phyloP scores from a whole-genome alignment of 192 early-diverging fungal genomes.

The Diversispora eburnea region DNA sequence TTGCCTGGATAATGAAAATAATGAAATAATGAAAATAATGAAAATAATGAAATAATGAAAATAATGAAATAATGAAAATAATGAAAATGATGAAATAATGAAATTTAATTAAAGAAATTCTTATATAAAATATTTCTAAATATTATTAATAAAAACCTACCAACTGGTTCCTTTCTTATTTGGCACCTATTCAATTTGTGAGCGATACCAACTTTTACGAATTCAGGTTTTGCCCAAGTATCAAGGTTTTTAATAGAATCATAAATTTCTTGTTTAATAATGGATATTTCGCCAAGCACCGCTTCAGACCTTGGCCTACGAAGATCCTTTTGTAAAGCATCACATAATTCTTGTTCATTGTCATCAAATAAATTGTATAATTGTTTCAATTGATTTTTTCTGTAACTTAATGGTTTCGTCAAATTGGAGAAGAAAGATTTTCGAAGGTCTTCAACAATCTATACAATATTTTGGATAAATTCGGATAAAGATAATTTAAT shows the following conservation, averaged over 20 bases:
- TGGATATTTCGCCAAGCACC: slow-evolving; percentile 52
- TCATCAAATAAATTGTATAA: slow-evolving; percentile 58
- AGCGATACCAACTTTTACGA: slow-evolving; percentile 38
- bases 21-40: too few relatives aligned
- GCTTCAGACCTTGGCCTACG: slow-evolving; percentile 53
- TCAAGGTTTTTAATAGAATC: slow-evolving; percentile 58
- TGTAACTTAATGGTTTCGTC: slow-evolving; percentile 43
- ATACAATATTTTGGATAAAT: too few relatives aligned
- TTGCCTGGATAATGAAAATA: slow-evolving; percentile 24
- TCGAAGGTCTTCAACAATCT: slow-evolving; percentile 39
- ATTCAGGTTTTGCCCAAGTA: slow-evolving; percentile 48
- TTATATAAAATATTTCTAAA: too few relatives aligned
- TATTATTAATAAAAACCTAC: slow-evolving; percentile 26
- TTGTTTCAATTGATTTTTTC: slow-evolving; percentile 60
- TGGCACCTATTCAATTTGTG: slow-evolving; percentile 46
- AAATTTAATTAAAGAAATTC: too few relatives aligned
- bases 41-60: too few relatives aligned
- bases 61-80: too few relatives aligned
- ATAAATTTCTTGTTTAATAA: slow-evolving; percentile 43
- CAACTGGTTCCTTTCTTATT: slow-evolving; percentile 73
- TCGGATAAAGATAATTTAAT: too few relatives aligned
- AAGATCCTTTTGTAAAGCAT: slow-evolving; percentile 57
- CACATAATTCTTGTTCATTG: slow-evolving; percentile 51
- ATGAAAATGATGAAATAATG: too few relatives aligned
- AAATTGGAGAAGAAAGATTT: slow-evolving; percentile 38